Base-by-base conservation (phyloP, 2,329 filamentous ascomycete genomes). In the Neonectria coccinea region DNA sequence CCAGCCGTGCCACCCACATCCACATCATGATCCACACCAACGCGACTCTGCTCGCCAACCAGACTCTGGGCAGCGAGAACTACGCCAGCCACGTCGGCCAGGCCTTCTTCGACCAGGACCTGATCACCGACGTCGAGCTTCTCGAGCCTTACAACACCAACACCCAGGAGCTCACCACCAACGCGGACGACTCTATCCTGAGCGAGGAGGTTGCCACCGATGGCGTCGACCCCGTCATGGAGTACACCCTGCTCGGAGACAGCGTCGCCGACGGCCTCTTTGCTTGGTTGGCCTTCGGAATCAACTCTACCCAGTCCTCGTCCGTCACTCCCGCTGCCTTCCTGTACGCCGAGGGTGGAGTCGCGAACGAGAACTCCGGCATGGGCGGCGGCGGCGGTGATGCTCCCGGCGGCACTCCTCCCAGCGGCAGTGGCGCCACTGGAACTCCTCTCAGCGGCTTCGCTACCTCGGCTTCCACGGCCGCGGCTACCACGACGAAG, bases 31-130 rank as follows among this genome's bases (percentile, higher is more conserved):
- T 82, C 80, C 75, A 80, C 66, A 70, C 76, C 52, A 79, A 79
- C 55, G 77, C 77, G 3, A 77, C 76, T 9, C 62, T 75, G 4
- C 67, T 74, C 16, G 51, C 69, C 33, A 80, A 81, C 68, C 66
- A 74, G 36, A 80, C 79, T 1, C 74, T 81, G 5, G 74, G 75
- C 20, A 75, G 73, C 31, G 73, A 77, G 0, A 75, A 74, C 47
- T 77, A 77, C 36, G 82, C 86, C 57, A 84, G 86, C 9, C 87
- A 91, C 75, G 83, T 90, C 31, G 88, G 88, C n/a, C 88, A 91
- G 75, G 76, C 88, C 59, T 91, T 88, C 79, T 87, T 89, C 73
- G 86, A 89, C 75, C 85, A 89, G 71, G 80, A 82, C 58, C 82
- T 91, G 36, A 83, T 88, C 64, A 65, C 76, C 5, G 73, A 79